Base-by-base conservation (phyloP, 768 basidiomycete genomes). In the Boletus huronensis region DNA sequence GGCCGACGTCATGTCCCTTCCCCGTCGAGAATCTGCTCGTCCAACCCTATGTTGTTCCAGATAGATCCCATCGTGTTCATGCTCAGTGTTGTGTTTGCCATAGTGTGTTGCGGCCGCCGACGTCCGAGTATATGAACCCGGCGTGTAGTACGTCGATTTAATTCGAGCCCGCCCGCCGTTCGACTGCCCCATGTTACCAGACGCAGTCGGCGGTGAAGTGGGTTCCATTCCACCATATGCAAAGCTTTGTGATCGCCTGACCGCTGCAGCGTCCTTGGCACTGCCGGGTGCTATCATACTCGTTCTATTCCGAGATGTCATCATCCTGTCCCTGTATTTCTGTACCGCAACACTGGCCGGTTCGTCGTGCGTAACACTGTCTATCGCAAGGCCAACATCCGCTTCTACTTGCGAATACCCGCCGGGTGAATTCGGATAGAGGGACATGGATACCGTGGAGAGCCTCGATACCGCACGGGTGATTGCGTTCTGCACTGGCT, bases 121-220 rank as follows among this genome's bases (percentile, higher is more conserved):
- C 26, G 75, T 73, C 39, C 82, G 82, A 63, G 79, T 77, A 69
- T 82, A 79, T 36, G 75, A 68, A 6, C 81, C 76, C 5, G 79
- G 75, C 9, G 80, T 77, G 54, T 81, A 83, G 62, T 89, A 86
- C 6, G 85, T 78, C 9, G 86, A 87, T 66, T 87, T 85, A 59
- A 88, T 83, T 34, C 80, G 80, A 44, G 79, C 80, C 35, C 87
- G 82, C 36, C 87, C 83, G 52, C 79, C 81, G 45, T 62, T 71
- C 47, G 66, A 67, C 28, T 62, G 61, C 3, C 40, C 57, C 38
- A 54, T 52, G 46, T 64, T 62, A 1, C 40, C 64, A 68, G 60
- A 61, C 54, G 40, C 58, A 43, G 52, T 69, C 52, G 43, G 52
- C 25, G 82, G 81, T 9, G 82, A 82, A 3, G 66, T 61, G 28